Conservation (phyloP, 1,284 basidiomycete species). For the Malassezia caprae region DNA sequence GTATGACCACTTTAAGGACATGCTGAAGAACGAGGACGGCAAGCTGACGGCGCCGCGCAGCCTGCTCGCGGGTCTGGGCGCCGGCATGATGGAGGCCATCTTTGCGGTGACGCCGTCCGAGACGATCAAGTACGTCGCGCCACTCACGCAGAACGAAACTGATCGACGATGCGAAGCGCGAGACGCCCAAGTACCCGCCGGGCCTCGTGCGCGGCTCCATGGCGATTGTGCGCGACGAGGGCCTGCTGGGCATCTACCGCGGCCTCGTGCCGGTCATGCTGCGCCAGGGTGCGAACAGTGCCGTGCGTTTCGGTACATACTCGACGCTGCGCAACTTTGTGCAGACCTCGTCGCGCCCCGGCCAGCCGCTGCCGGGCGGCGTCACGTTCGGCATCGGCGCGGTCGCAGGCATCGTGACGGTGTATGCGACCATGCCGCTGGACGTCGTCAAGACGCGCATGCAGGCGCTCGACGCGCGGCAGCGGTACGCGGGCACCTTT, state of each 20-base stretch:
- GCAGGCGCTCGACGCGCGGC: constrained; percentile 76
- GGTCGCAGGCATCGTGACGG: constrained; percentile 83
- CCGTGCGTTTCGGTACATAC: constrained; percentile 92
- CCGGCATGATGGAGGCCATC: constrained; percentile 85
- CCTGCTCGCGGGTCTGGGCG: constrained; percentile 70
- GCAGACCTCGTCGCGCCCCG: constrained; percentile 69
- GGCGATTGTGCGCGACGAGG: constrained; percentile 74
- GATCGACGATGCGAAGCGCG: constrained; percentile 81
- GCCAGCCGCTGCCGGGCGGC: constrained; percentile 70
- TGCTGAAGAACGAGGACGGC: constrained; percentile 59
- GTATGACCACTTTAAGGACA: constrained; percentile 83
- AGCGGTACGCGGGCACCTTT: constrained; percentile 80
- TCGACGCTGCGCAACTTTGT: constrained; percentile 74
- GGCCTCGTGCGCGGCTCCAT: constrained; percentile 79
- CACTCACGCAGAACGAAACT: constrained; percentile 62
- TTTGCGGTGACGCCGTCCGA: constrained; percentile 94
- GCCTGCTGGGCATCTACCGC: constrained; percentile 67
- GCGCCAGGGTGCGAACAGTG: constrained; percentile 93
- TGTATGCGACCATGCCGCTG: constrained; percentile 54
- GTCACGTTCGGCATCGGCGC: constrained; percentile 92
- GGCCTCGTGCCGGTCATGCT: constrained; percentile 93
- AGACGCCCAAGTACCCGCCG: constrained; percentile 65
- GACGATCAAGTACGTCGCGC: constrained; percentile 69
- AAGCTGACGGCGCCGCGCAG: constrained; percentile 23
- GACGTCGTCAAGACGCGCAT: constrained; percentile 89